Base-by-base conservation (phyloP, 768 basidiomycete species). In the Mycena capillaripes region DNA sequence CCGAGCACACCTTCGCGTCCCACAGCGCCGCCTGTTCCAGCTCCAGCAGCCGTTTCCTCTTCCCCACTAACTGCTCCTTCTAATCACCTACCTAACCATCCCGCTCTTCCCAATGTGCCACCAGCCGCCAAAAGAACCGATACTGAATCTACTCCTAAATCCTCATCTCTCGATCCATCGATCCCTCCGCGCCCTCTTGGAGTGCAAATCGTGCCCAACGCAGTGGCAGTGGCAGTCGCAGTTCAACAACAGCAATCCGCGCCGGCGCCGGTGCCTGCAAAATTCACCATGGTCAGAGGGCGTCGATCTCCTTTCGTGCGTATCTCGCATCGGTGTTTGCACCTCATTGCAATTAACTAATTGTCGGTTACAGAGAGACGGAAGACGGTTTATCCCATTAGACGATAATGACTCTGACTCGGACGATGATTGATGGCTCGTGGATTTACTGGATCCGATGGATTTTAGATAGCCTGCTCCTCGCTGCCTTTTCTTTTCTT, bases 311-410 rank as follows among this genome's bases (percentile, higher is more conserved):
- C 78, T 48, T 77, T 76, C 38, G 78, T 78, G 48, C 48, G 78
- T 74, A n/a, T 38, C 25, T 32, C 38, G 14, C 10, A 42, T 38
- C 38, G 10, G 38, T 38, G 12, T 59, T 36, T 10, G 27, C 7
- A 42, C 7, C 2, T 17, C 8, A 44, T 29, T n/a, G n/a, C n/a
- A 12, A 8, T 3, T 44, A 19, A 27, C 48, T 38, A 61, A 44
- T 10, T 34, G 30, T 34, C 40, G 46, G n/a, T 48, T 61, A 8
- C 64, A 86, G 84, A 83, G 81, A 72, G 83, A 85, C 75, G 86
- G 86, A 72, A 82, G 86, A 66, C 81, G 87, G 16, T 88, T 87
- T 66, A 88, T 88, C 34, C 85, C 87, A 11, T 71, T 88, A 46
- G 80, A 84, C 55, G 87, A 88, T 46, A 84, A 83, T 27, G 83